Base-by-base conservation (phyloP, 345 rosid genomes). In the Trapa bicornis region DNA sequence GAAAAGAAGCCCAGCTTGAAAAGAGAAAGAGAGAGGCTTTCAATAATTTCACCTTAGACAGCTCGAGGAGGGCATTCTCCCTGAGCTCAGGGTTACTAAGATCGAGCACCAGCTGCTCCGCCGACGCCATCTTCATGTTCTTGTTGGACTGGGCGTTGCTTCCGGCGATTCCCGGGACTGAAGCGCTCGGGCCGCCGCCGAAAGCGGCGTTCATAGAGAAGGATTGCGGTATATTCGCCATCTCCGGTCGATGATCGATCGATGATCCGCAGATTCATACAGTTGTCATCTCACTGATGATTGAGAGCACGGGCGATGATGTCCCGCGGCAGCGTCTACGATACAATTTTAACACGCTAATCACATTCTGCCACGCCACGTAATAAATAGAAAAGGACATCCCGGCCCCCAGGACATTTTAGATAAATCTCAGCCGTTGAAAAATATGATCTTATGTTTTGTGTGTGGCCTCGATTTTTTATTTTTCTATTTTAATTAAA, bases 11-110 rank as follows among this genome's bases (percentile, higher is more conserved):
- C 43, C 43, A 41, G 43, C 43, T 41, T 41, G 22, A 16, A 52
- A 29, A 5, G 6, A 5, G 57, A 54, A 3, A 54, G 22, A 54
- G 60, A 35, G 14, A 32, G 29, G 29, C 11, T 38, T 6, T 32
- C 36, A 35, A 35, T 22, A 37, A 64, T 16, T 22, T n/a, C 39
- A 87, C 97, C 96, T 88, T 91, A 41, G 89, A 85, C 56, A 85
- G 83, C 58, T 73, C 76, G 45, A 87, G 88, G 33, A 91, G 89
- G 48, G 94, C 97, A 67, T 89, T 89, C 65, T 91, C 97, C 60
- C 96, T 84, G 80, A 91, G 96, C 77, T 91, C 99, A 3, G 96
- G 97, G 72, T 89, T 89, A 76, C 96, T 86, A 35, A 91, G 91
- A 68, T 95, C 96, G 73, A 91, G 96, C 3, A 91, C 97, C 80